A percentile compares a stretch with the other conserved stretches of the same genome.
Conservation (phyloP, 2,329 filamentous ascomycete species). For the Cercospora zeae-maydis region DNA sequence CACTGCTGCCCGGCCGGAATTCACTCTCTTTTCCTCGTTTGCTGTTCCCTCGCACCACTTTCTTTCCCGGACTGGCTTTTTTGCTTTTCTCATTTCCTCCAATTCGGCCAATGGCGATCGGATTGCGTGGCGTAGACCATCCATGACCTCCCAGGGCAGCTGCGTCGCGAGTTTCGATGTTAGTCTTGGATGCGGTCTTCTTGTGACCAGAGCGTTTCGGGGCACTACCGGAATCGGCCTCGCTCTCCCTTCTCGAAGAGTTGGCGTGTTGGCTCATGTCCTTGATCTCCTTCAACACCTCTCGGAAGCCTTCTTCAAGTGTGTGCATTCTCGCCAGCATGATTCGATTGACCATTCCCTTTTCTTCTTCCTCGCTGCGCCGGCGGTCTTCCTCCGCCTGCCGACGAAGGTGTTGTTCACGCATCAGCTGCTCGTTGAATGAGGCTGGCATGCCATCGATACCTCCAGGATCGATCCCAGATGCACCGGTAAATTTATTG, state of each 20-base stretch:
- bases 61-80: slow-evolving; percentile 30
- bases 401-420: slow-evolving; percentile 51
- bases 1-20: slow-evolving; percentile 17
- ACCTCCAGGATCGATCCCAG: slow-evolving; percentile 43
- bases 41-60: slow-evolving; percentile 16
- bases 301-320: slow-evolving; percentile 83
- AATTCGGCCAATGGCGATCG: slow-evolving; percentile 22
- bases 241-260: slow-evolving; percentile 31
- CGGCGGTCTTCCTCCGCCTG: slow-evolving; percentile 39
- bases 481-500: slow-evolving; percentile 56
- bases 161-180: slow-evolving; percentile 17
- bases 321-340: slow-evolving; percentile 90
- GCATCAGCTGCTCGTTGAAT: slow-evolving; percentile 50
- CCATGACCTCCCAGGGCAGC: slow-evolving; percentile 8
- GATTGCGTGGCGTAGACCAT: slow-evolving; percentile 27
- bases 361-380: slow-evolving; percentile 50
- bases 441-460: slow-evolving; percentile 37
- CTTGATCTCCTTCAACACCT: slow-evolving; percentile 49
- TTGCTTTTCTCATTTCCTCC: slow-evolving; percentile 26
- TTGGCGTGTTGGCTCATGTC: slow-evolving; percentile 29
- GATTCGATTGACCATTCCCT: slow-evolving; percentile 72
- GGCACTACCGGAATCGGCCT: slow-evolving; percentile 24
- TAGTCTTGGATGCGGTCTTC: slow-evolving; percentile 17
- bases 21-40: slow-evolving; percentile 25
- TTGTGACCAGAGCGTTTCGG: background rate